phyloP scores from a whole-genome alignment of 805 yeast genomes.

The Ogataea glucozyma region DNA sequence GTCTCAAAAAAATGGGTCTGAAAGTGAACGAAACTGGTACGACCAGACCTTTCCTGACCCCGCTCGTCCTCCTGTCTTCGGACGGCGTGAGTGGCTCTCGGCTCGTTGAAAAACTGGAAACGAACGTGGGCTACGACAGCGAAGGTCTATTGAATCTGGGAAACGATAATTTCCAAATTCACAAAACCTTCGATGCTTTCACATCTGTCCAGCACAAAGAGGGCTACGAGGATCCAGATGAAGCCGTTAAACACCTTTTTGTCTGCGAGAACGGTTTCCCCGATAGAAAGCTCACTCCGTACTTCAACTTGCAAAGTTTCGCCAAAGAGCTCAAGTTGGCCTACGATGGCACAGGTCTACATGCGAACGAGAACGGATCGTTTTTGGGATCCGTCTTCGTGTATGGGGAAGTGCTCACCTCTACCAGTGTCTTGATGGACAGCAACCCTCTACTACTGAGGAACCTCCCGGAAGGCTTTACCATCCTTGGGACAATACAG shows the following conservation, averaged over 20 bases:
- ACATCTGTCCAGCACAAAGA: constrained; percentile 31
- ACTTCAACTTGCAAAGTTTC: constrained; percentile 64
- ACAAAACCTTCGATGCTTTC: constrained; percentile 38
- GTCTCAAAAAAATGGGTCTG: constrained; percentile 63
- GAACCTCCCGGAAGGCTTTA: constrained; percentile 67
- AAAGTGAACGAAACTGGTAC: constrained; percentile 58
- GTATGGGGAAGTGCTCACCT: constrained; percentile 88
- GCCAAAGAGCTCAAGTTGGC: constrained; percentile 43
- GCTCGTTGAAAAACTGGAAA: constrained; percentile 36
- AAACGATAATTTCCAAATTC: constrained; percentile 57
- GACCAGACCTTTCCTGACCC: constrained; percentile 67
- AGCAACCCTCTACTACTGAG: constrained; percentile 61
- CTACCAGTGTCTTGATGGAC: constrained; percentile 80
- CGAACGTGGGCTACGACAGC: constrained; percentile 38
- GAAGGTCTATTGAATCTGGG: constrained; percentile 49
- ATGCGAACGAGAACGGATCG: constrained; percentile 27
- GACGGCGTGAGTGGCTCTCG: constrained; percentile 32
- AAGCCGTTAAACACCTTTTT: constrained; percentile 56
- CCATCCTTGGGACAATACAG: constrained; percentile 76
- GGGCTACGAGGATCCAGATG: constrained; percentile 54
- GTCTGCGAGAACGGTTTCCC: constrained; percentile 48
- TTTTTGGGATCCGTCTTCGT: constrained; percentile 61
- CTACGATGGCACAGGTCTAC: constrained; percentile 33
- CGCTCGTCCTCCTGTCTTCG: constrained; percentile 54
- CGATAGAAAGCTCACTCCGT: constrained; percentile 58